phyloP scores from a whole-genome alignment of 108 stramenopile genomes.

The Discostella pseudostelligera region DNA sequence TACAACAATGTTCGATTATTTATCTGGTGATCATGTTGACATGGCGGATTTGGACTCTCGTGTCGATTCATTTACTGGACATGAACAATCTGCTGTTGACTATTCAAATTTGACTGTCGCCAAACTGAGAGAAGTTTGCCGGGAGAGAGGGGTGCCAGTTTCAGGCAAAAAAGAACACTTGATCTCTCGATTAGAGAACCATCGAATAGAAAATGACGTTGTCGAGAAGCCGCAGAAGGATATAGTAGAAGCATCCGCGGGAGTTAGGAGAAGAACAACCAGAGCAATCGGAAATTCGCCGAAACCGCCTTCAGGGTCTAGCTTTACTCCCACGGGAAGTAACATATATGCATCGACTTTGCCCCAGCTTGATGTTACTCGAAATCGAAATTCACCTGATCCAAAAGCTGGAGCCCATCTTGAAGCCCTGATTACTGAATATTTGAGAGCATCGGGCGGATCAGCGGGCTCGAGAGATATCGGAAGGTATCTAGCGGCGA shows the following conservation, averaged over 20 bases:
- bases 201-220: constrained; percentile 36
- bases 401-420: constrained; percentile 41
- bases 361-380: constrained; percentile 29
- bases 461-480: constrained; percentile 68
- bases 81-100: constrained; percentile 23
- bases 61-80: not conserved
- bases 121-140: constrained; percentile 70
- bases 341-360: constrained; percentile 39
- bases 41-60: not conserved
- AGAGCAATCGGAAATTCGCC: not conserved
- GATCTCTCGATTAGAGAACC: constrained; percentile 50
- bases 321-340: not conserved
- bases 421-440: constrained; percentile 60
- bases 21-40: not conserved
- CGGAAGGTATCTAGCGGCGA: constrained; percentile 67
- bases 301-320: not conserved
- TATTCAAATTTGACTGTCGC: constrained; percentile 55
- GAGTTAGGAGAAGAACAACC: not conserved
- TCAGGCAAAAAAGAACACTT: constrained; percentile 71
- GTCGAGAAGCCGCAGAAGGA: constrained; percentile 11
- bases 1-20: constrained; percentile 14
- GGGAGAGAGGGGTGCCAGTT: constrained; percentile 57
- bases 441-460: constrained; percentile 68
- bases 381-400: constrained; percentile 23
- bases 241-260: not conserved